Evolutionary conservation across 768 basidiomycete genomes (phyloP), one percentile per base, ranked within the genome.

Genomic region (Termitomyces eurrhizus): DNA sequence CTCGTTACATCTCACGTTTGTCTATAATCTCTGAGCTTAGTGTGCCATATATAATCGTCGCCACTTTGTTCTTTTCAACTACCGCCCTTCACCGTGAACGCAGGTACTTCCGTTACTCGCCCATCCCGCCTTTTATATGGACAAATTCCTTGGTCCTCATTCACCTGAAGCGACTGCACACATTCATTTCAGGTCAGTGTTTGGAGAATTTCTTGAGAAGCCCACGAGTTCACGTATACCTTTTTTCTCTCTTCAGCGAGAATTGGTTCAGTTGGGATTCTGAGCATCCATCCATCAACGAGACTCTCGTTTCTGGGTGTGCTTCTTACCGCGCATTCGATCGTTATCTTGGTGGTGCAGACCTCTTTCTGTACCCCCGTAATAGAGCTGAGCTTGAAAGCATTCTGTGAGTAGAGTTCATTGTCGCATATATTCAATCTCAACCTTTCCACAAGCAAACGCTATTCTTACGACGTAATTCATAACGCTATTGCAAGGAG

Each of bases 251-350:
- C 21, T 33, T 11, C 63, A 91, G 89, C 49, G 86, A 91, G 71
- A 87, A 87, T 62, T 83, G 79, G 73, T 80, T 80, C 63, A 77
- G 75, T 46, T 91, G 89, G 89, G 88, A 90, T 68, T 79, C 82
- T 39, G 83, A 89, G 65, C 83, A 87, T 64, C 85, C 85, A 14
- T 82, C 83, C 13, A 77, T 89, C 68, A 80, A 89, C 74, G 89
- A 92, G 71, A 84, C 83, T 2, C 81, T 92, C 59, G 83, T 92
- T 45, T 87, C 90, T 1, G 83, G 86, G 24, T 89, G 84, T 66
- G 89, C 91, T n/a, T 86, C 90, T 5, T 93, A 93, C 73, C 80
- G 87, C 64, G 88, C 90, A 3, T 84, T 93, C 66, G 83, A 83
- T 65, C 87, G 90, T 57, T 93, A 85, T 65, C 81, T 92, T 52